phyloP scores from a whole-genome alignment of 2,329 filamentous ascomycete genomes.

The Colletotrichum plurivorum region DNA sequence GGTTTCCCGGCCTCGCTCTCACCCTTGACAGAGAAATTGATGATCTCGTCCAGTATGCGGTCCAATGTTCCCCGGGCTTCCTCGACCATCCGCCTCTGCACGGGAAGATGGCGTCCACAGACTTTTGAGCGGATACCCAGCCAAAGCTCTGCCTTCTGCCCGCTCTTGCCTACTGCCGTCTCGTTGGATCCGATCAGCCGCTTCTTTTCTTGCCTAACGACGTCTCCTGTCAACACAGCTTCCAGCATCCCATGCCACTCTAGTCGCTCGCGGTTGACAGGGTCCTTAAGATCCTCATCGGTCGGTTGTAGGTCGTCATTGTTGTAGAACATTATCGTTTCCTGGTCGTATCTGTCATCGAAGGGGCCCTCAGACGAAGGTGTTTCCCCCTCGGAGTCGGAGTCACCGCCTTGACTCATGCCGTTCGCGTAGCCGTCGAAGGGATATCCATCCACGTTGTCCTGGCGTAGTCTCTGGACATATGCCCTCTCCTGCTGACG shows the following conservation, averaged over 20 bases:
- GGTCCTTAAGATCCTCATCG: conserved; percentile 89
- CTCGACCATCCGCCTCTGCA: conserved; percentile 90
- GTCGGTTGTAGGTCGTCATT: conserved; percentile 92
- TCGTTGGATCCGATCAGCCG: conserved; percentile 85
- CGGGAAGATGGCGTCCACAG: conserved; percentile 85
- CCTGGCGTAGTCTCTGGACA: conserved; percentile 89
- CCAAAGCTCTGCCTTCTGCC: conserved; percentile 88
- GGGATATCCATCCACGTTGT: conserved; percentile 65
- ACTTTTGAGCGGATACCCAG: conserved; percentile 86
- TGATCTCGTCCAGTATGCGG: conserved; percentile 86
- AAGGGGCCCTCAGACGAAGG: conserved; percentile 87
- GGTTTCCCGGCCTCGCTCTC: conserved; percentile 92
- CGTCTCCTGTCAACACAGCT: conserved; percentile 94
- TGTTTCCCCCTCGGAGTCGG: conserved; percentile 91
- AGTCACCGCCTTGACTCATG: conserved; percentile 70
- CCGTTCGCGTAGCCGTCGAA: conserved; percentile 72
- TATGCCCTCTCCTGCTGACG: conserved; percentile 94
- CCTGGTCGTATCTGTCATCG: conserved; percentile 91
- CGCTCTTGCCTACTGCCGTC: conserved; percentile 69
- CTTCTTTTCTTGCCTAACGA: conserved; percentile 98
- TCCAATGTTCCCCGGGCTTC: conserved; percentile 83
- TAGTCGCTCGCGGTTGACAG: conserved; percentile 87
- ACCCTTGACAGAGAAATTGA: conserved; percentile 94
- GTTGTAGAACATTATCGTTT: conserved; percentile 92
- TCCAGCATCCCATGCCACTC: conserved; percentile 99